phyloP scores from a whole-genome alignment of 2,329 filamentous ascomycete genomes.

The Rachicladosporium sp. region DNA sequence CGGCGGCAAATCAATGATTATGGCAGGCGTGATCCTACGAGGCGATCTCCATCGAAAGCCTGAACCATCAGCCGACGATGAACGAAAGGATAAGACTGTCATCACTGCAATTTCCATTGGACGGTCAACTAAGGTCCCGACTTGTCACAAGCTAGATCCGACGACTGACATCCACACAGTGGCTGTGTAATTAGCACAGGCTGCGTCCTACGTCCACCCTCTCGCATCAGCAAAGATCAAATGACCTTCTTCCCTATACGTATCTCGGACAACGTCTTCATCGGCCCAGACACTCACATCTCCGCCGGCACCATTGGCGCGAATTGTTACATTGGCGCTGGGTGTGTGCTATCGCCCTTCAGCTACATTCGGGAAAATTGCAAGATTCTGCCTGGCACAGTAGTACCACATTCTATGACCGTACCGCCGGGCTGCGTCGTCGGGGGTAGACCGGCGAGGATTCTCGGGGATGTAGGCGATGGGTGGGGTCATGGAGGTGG shows the following conservation, averaged over 20 bases:
- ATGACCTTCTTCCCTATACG: conserved; percentile 78
- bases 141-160: too few relatives aligned
- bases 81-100: conserved; percentile 9
- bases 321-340: conserved; percentile 73
- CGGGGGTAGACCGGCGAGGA: conserved; percentile 66
- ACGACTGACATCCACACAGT: conserved; percentile 26
- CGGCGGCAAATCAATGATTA: conserved; percentile 85
- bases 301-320: conserved; percentile 73
- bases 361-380: conserved; percentile 91
- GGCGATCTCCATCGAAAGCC: conserved; percentile 59
- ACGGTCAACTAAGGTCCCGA: conserved; percentile 9
- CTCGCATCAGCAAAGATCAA: conserved; percentile 63
- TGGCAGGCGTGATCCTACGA: conserved; percentile 86
- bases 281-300: conserved; percentile 56
- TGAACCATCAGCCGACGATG: conserved; percentile 16
- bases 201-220: conserved; percentile 69
- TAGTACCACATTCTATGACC: conserved; percentile 79
- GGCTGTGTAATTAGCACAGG: conserved; percentile 80
- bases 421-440: conserved; percentile 87
- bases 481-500: conserved; percentile 40
- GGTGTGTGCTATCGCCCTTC: conserved; percentile 70
- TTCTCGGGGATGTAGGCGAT: conserved; percentile 70
- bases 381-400: conserved; percentile 69
- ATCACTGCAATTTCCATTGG: conserved; percentile 68
- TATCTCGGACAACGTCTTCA: conserved; percentile 87